A percentile compares a stretch with the other conserved stretches of the same genome.
These are phyloP conservation scores for Ophiocordyceps polyrhachis-furcata DNA, from an alignment of 2,329 filamentous ascomycete genomes.

Conservation along the genomic window DNA sequence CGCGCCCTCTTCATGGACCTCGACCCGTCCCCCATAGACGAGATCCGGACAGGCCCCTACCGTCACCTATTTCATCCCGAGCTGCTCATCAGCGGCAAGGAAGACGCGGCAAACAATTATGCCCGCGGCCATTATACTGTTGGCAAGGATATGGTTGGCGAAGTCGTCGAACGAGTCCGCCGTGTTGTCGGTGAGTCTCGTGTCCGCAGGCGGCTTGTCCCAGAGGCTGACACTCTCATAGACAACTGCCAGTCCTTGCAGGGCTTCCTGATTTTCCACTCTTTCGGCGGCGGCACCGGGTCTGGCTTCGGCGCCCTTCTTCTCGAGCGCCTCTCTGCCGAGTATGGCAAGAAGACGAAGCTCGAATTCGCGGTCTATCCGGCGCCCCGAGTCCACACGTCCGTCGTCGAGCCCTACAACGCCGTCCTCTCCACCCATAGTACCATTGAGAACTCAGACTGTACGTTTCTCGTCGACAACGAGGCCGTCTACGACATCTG, in stretches of 20 bases:
- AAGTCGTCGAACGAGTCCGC: constrained; percentile 49
- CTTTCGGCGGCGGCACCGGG: constrained; percentile 53
- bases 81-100: constrained; percentile 54
- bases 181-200: constrained; percentile 42
- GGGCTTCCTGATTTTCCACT: constrained; percentile 59
- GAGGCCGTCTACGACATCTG: constrained; percentile 62
- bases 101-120: constrained; percentile 63
- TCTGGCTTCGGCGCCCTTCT: constrained; percentile 56
- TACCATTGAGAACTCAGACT: constrained; percentile 63
- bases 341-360: constrained; percentile 63
- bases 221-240: constrained; percentile 10
- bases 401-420: constrained; percentile 58
- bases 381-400: constrained; percentile 48
- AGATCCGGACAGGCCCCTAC: constrained; percentile 51
- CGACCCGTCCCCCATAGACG: constrained; percentile 54
- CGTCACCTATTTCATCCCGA: constrained; percentile 56
- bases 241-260: constrained; percentile 58
- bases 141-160: constrained; percentile 58
- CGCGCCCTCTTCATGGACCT: constrained; percentile 56
- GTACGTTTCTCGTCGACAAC: constrained; percentile 60
- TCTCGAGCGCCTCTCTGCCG: constrained; percentile 52
- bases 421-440: constrained; percentile 56
- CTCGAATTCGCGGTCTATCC: constrained; percentile 59
- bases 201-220: neutral
- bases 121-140: constrained; percentile 61